Conservation (phyloP, 305 asterid genomes). For the Nicotiana rustica region DNA sequence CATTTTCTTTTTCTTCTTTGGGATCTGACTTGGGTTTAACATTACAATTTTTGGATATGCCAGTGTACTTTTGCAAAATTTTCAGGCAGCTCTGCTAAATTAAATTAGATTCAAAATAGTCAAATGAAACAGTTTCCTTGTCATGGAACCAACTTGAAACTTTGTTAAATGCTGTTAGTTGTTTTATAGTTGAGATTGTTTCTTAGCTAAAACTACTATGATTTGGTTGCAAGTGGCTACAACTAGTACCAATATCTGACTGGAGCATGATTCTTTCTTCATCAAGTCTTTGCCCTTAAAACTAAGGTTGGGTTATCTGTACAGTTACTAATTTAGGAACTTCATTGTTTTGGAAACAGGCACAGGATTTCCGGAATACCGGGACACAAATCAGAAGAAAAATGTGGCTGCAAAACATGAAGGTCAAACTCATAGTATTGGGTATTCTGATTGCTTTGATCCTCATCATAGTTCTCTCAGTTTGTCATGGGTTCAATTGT, state of each 20-base stretch:
- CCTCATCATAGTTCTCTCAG: slow-evolving; percentile 31
- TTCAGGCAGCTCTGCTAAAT: background rate
- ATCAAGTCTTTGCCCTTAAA: background rate
- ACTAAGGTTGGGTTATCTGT: background rate
- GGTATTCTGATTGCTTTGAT: slow-evolving; percentile 30
- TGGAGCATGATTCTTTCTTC: background rate
- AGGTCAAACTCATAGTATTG: slow-evolving; percentile 33
- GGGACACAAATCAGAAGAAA: slow-evolving; percentile 31
- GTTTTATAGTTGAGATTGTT: background rate
- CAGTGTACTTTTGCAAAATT: background rate
- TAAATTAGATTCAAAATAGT: background rate
- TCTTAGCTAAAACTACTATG: background rate
- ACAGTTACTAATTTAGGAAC: background rate
- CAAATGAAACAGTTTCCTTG: background rate
- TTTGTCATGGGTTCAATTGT: slow-evolving; percentile 33
- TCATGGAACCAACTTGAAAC: background rate
- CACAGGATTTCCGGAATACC: slow-evolving; percentile 23
- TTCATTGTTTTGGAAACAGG: slow-evolving; percentile 1
- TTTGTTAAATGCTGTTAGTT: background rate
- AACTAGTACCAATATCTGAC: background rate
- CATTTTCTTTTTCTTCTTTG: background rate
- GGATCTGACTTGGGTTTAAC: background rate
- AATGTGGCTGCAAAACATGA: slow-evolving; percentile 33
- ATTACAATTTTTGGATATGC: background rate
- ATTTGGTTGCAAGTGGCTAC: background rate